phyloP scores from a whole-genome alignment of 1,284 basidiomycete genomes.

The Tilletiopsis washingtonensis region DNA sequence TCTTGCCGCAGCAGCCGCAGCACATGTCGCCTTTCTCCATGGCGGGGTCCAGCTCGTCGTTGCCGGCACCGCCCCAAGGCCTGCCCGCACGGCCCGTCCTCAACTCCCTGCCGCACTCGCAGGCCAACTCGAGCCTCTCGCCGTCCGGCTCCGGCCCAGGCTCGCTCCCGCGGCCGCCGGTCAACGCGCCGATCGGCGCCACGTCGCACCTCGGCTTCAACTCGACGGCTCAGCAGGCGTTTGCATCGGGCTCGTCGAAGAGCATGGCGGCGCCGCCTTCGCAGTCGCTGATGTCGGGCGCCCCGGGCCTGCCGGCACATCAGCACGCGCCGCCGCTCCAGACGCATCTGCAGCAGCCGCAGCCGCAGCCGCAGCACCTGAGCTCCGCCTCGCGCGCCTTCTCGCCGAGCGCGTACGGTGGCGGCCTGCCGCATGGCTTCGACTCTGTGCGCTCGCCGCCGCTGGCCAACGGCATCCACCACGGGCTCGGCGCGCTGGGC shows the following conservation, averaged over 20 bases:
- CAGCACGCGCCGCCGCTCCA: too few species aligned
- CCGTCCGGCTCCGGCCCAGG: constrained; percentile 4
- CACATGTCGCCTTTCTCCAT: not conserved
- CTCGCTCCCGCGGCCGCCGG: constrained; percentile 24
- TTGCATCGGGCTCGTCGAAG: too few species aligned
- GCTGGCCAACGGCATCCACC: constrained; percentile 17
- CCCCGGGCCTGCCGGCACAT: too few species aligned
- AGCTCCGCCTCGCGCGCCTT: too few species aligned
- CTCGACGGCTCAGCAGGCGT: too few species aligned
- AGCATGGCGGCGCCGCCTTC: too few species aligned
- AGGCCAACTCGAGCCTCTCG: not conserved
- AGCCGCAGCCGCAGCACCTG: too few species aligned
- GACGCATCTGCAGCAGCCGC: too few species aligned
- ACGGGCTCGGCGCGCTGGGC: not conserved
- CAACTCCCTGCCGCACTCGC: constrained; percentile 12
- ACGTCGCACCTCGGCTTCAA: too few species aligned
- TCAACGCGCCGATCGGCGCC: constrained; percentile 5
- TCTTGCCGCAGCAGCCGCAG: not conserved
- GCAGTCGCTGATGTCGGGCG: too few species aligned
- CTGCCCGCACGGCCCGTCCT: constrained; percentile 30
- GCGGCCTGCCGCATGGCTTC: too few species aligned
- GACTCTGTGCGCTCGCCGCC: constrained; percentile 23
- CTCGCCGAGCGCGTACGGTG: too few species aligned
- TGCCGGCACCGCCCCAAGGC: constrained; percentile 35
- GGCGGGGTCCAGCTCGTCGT: constrained; percentile 1